Base-by-base conservation (phyloP, 2,329 filamentous ascomycete species). In the Lomentospora prolificans region DNA sequence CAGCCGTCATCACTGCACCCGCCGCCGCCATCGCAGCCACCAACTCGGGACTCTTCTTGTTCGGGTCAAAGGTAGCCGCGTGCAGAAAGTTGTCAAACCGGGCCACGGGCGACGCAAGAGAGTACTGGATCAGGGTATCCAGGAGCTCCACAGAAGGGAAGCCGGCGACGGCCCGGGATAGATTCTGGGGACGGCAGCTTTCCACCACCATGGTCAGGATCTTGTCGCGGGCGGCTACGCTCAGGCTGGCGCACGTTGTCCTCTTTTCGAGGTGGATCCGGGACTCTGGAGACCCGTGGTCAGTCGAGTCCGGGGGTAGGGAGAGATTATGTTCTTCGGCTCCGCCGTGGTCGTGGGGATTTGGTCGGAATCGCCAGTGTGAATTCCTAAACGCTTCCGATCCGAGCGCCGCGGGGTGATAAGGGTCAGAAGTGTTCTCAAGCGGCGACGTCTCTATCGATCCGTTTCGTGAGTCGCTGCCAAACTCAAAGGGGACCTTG, bases 131-230 rank as follows among this genome's bases (percentile, higher is more conserved):
- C 57, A 86, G 70, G 8, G 76, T 80, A 60, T 86, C 82, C 58
- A 86, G 71, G 2, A 82, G 65, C 22, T 81, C 77, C n/a, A 80
- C 74, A 1, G 80, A 81, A 0, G 82, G 82, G 60, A 87, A 87
- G 0, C 82, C 82, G 1, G 75, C 69, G 6, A 67, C 64, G 1
- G 67, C 61, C 36, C 65, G 76, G 67, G 67, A 76, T 68, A 67
- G 77, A 63, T 70, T 69, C 60, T 72, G 72, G 31, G 71, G 72
- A 50, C 76, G 78, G 61, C 79, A 84, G 3, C 78, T 81, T 52
- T 76, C 75, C 30, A 89, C 69, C 1, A 88, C 78, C 57, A 87
- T 61, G 17, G 64, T 63, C 8, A 68, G 52, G 7, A 68, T 66
- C 17, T 60, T 62, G n/a, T 68, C 66, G 2, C 66, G 60, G 3